phyloP scores from a whole-genome alignment of 495 filamentous ascomycete species.

The Echria macrotheca region DNA sequence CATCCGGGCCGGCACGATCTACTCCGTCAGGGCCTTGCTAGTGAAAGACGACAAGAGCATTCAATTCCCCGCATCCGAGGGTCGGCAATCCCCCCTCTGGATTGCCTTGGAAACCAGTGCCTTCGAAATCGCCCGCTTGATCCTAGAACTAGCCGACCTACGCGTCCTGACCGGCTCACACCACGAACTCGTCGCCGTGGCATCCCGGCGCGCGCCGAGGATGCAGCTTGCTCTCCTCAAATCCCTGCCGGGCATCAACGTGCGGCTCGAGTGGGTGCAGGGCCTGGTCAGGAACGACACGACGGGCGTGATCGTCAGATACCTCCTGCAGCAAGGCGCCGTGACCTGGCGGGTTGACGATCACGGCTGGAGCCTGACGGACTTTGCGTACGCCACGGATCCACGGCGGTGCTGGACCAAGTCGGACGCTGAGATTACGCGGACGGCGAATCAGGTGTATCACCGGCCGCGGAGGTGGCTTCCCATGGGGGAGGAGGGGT shows the following conservation, averaged over 20 bases:
- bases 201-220: neutral
- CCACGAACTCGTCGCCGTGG: neutral
- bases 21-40: neutral
- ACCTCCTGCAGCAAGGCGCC: neutral
- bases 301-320: neutral
- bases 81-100: neutral
- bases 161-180: neutral
- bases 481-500: neutral
- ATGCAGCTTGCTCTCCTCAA: neutral
- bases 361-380: conserved; percentile 6
- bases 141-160: neutral
- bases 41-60: neutral
- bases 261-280: neutral
- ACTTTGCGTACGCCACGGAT: conserved; percentile 5
- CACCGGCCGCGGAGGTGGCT: neutral
- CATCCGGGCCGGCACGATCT: neutral
- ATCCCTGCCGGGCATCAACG: neutral
- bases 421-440: neutral
- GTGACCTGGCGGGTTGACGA: neutral
- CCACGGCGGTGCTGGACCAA: neutral
- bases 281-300: conserved; percentile 1
- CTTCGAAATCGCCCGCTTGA: neutral
- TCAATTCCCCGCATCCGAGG: neutral
- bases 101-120: neutral
- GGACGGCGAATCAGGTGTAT: neutral